Base-by-base conservation (phyloP, 106 monocot genomes). In the Xerophyta viscosa region DNA sequence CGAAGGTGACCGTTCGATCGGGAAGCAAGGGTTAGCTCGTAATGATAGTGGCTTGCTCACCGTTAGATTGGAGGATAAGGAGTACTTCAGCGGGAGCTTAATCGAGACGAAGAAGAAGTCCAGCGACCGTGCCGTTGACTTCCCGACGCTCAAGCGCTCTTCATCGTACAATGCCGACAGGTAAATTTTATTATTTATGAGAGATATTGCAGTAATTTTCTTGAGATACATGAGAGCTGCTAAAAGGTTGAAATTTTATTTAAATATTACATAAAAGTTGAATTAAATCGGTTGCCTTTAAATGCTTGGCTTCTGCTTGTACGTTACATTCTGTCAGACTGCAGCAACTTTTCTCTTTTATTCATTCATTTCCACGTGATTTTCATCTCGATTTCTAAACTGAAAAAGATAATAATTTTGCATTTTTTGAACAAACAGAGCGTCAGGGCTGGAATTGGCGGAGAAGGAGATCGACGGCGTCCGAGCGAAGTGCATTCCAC, bases 31-130 rank as follows among this genome's bases (percentile, higher is more conserved):
- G 9, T 12, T 48, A 66, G 42, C 39, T 39, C 39, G 15, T 37
- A 58, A 27, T 20, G 29, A 45, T n/a, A 23, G n/a, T 6, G 50
- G 48, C 27, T 63, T 64, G 39, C 41, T 62, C 8, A 41, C 25
- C 28, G 27, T 74, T 46, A 21, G 17, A 25, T 37, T 65, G 19
- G 74, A 73, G 28, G 83, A 77, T 24, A 75, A 82, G 59, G 93
- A 80, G 57, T 87, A 83, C 52, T 92, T 92, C 54, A 92, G 92
- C 49, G 87, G 92, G 2, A 87, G 83, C 58, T 63, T 87, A 62
- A 64, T 86, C 27, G 83, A 84, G 71, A 77, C 68, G 25, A 92
- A 78, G 72, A 91, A 86, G 71, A 72, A 69, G 10, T 68, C 58
- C 0, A 57, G n/a, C 5, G 54, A 43, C 12, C 66, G 24, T 7